phyloP scores from a whole-genome alignment of 768 basidiomycete genomes.

The Kwoniella bestiolae region DNA sequence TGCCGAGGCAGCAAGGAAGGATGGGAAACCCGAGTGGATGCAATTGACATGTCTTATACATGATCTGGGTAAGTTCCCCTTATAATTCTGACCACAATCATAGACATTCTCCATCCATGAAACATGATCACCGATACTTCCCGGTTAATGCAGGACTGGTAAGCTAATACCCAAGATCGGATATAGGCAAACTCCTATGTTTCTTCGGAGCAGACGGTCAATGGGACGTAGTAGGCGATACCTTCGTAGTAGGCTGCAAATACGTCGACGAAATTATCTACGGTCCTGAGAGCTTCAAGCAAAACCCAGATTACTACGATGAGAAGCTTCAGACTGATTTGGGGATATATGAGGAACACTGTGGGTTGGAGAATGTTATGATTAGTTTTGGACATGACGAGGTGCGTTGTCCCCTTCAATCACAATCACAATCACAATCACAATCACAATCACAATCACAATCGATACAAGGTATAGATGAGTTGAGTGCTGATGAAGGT shows the following conservation, averaged over 20 bases:
- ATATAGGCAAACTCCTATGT: conserved; percentile 83
- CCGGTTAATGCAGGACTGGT: too few species aligned
- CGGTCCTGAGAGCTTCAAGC: conserved; percentile 52
- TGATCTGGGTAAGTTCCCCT: conserved; percentile 66
- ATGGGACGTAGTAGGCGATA: conserved; percentile 92
- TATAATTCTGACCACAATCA: too few species aligned
- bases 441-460: too few species aligned
- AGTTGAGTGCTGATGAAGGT: not conserved
- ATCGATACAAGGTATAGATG: too few species aligned
- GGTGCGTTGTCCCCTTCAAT: too few species aligned
- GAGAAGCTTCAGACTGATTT: conserved; percentile 47
- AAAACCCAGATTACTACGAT: conserved; percentile 55
- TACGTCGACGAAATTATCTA: conserved; percentile 68
- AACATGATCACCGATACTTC: too few species aligned
- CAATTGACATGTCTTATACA: conserved; percentile 82
- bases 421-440: too few species aligned
- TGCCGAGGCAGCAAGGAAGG: conserved; percentile 57
- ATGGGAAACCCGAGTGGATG: conserved; percentile 57
- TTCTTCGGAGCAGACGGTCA: conserved; percentile 72
- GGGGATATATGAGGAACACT: conserved; percentile 54
- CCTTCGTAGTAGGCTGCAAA: conserved; percentile 80
- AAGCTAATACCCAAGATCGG: too few species aligned
- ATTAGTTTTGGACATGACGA: conserved; percentile 84
- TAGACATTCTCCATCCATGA: too few species aligned
- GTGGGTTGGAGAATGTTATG: conserved; percentile 56